phyloP scores from a whole-genome alignment of 495 filamentous ascomycete species.

The Friedmanniomyces simplex region DNA sequence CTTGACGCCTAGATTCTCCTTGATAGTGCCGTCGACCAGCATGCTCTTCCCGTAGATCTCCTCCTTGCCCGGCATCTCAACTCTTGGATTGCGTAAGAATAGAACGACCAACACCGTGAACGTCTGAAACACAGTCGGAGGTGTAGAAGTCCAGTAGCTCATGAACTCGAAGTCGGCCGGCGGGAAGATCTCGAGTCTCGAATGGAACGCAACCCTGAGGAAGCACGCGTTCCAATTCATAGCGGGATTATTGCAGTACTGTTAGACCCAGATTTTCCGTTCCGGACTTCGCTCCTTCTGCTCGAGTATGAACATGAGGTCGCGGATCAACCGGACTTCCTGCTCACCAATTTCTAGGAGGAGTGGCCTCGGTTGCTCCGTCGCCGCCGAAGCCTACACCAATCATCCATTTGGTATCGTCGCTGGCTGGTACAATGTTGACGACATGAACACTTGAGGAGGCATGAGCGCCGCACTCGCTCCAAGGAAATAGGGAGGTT shows the following conservation, averaged over 20 bases:
- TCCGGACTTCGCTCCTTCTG: conserved; percentile 35
- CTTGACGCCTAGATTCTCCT: conserved; percentile 7
- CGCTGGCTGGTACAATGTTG: conserved; percentile 50
- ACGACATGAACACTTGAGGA: conserved; percentile 66
- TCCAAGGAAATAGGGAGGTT: background rate
- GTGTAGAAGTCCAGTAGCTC: conserved; percentile 45
- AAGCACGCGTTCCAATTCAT: conserved; percentile 4
- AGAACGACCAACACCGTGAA: conserved; percentile 41
- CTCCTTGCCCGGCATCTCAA: background rate
- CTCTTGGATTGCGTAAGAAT: conserved; percentile 37
- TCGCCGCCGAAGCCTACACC: conserved; percentile 65
- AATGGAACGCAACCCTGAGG: conserved; percentile 53
- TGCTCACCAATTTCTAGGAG: conserved; percentile 29
- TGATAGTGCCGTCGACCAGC: conserved; percentile 6
- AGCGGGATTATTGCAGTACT: conserved; percentile 24
- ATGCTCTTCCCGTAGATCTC: conserved; percentile 8
- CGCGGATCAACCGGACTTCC: conserved; percentile 1
- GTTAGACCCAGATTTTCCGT: conserved; percentile 47
- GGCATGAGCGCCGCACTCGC: background rate
- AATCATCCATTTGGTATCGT: conserved; percentile 41
- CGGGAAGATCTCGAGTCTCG: conserved; percentile 41
- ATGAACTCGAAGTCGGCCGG: conserved; percentile 49
- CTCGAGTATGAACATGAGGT: conserved; percentile 33
- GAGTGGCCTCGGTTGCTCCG: conserved; percentile 46
- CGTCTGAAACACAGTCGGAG: conserved; percentile 37